Base-by-base conservation (phyloP, 768 basidiomycete species). In the Hygrocybe coccinea region DNA sequence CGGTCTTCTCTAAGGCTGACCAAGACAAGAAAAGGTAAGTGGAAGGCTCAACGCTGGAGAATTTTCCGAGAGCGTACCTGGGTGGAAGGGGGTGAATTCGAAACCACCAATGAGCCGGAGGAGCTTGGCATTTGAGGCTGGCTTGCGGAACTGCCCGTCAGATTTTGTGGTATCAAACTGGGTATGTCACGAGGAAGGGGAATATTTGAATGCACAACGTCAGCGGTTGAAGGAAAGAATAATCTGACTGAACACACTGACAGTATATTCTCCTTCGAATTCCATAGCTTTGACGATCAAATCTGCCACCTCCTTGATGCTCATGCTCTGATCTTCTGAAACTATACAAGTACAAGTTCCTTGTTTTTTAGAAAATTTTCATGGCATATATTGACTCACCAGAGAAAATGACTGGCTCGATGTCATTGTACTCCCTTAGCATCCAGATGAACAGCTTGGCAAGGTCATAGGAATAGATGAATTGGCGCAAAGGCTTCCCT, bases 81-180 rank as follows among this genome's bases (percentile, higher is more conserved):
- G 59, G 29, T 91, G 81, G 68, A 98, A 95, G 7, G 94, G 93
- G 29, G 94, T 97, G 71, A 97, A 97, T 70, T 87, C 65, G 76
- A 95, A 97, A 3, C 76, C 85, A 25, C 87, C 86, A 49, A 94
- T 84, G 52, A 89, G 73, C 15, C 71, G 71, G 48, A 90, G 66
- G 5, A 97, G 76, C 70, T 95, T 95, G 65, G 81, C 84, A 73
- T 98, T 98, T 36, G 91, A 92, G 15, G 95, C 95, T 0, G 94
- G 94, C 73, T 97, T 97, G 62, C 94, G 86, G 81, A 86, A 95
- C 69, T 97, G 95, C 1, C 95, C 94, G 64, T 98, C 95, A 7
- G 94, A 84, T 52, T 83, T 82, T 21, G 81, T 76, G 35, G 85
- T 83, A 71, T 97, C 92, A 69, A 94, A 97, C 89, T 91, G 61